Conservation (phyloP, 805 yeast genomes). For the Hermanozyma aechmeae region DNA sequence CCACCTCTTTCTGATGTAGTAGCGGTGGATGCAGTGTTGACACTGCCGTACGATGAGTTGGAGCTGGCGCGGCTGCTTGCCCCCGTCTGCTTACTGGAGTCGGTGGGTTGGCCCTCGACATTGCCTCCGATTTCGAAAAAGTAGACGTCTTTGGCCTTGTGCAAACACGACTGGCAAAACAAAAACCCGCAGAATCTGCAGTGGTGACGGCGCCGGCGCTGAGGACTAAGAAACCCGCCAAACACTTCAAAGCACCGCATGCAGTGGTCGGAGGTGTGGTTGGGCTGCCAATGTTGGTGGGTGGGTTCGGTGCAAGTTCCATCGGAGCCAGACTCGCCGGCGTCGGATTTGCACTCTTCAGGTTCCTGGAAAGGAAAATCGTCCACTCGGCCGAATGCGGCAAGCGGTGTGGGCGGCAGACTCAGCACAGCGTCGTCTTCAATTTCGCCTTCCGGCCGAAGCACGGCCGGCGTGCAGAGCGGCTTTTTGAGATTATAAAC, state of each 20-base stretch:
- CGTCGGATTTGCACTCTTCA: background rate
- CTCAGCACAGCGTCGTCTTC: constrained; percentile 3
- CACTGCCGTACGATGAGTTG: no score
- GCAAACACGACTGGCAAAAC: constrained; percentile 28
- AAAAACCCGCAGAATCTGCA: constrained; percentile 29
- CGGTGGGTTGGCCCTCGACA: no score
- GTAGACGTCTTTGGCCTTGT: constrained; percentile 10
- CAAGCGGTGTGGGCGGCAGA: no score
- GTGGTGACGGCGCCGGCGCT: constrained; percentile 32
- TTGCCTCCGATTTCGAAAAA: no score
- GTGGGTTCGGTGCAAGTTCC: constrained; percentile 30
- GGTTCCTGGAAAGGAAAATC: background rate
- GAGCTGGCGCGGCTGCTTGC: no score
- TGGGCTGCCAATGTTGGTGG: constrained; percentile 45
- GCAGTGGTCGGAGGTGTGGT: constrained; percentile 31
- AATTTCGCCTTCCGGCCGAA: constrained; percentile 26
- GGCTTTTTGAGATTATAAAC: constrained; percentile 41
- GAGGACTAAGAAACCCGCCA: constrained; percentile 19
- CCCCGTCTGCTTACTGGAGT: no score
- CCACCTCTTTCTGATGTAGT: no score
- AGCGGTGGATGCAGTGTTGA: no score
- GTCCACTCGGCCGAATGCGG: background rate
- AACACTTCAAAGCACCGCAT: constrained; percentile 29
- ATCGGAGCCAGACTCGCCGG: background rate
- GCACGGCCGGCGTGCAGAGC: constrained; percentile 43